Base-by-base conservation (phyloP, 164 flowering plant species). In the Vitis vinifera region DNA sequence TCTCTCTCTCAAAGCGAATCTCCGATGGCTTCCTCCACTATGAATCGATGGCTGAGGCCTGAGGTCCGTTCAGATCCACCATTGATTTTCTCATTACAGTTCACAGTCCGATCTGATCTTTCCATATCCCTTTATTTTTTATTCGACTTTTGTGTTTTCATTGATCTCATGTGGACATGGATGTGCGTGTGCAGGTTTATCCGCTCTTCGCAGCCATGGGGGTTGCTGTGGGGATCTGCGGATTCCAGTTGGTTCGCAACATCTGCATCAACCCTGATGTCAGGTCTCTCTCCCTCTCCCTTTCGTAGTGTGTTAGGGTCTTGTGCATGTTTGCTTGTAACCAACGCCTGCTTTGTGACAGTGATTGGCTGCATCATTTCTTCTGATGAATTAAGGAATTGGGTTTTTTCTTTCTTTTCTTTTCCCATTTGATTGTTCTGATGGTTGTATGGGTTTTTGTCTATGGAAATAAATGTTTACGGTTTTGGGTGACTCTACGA, bases 221-320 rank as follows among this genome's bases (percentile, higher is more conserved):
- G 12, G 73, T 79, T 31, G 90, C 90, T 4, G 71, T 85, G 1
- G 87, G 87, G 55, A 85, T 87, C 76, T 87, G 90, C 60, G 87
- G 83, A 6, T 70, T 83, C 23, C 81, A 77, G 75, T 57, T 87
- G 67, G 74, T 79, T 10, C 88, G 86, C 27, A 83, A 87, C 51
- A 78, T 87, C 79, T 51, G 71, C 76, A 73, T 66, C 76, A 87
- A 87, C 62, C 90, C 90, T 52, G 90, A 87, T 77, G 90, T 85
- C 79, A 87, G 90, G 90, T 85, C 30, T 70, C 57, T 51, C 37
- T 63, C 62, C 71, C 55, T 66, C 52, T 69, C 51, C 37, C 63
- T 52, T 37, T 23, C 17, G 27, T 23, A 23, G 27, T 23, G 27
- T 23, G 27, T 23, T 23, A 23, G 27, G 27, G 27, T 23, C 27